Evolutionary conservation across 139 green algal species (phyloP).

Genomic region (Tetraselmis chui): DNA sequence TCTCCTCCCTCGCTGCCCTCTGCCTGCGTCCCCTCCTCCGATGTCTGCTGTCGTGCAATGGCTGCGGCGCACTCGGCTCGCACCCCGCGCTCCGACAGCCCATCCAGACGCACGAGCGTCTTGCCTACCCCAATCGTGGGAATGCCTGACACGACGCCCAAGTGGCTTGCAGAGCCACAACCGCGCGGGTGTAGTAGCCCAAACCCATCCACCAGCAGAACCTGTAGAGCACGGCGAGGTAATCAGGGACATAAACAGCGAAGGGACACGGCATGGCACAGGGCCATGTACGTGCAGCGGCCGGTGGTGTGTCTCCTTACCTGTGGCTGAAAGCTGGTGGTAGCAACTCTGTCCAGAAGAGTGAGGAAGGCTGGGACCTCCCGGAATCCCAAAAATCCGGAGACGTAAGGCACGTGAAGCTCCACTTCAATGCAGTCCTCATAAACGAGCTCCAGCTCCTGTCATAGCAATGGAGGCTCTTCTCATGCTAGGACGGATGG

Average conservation of each 20-base stretch:
- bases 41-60: neutral
- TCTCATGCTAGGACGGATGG: too few relatives aligned
- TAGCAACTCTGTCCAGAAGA: slow-evolving; percentile 7
- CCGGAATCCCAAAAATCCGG: slow-evolving; percentile 34
- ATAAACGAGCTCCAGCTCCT: slow-evolving; percentile 41
- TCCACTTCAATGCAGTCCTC: slow-evolving; percentile 33
- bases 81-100: slow-evolving; percentile 15
- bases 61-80: slow-evolving; percentile 3
- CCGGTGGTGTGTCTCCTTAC: neutral
- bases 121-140: slow-evolving; percentile 54
- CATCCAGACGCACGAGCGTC: slow-evolving; percentile 29
- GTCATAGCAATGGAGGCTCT: too few relatives aligned
- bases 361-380: slow-evolving; percentile 16
- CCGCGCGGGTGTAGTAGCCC: slow-evolving; percentile 48
- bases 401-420: slow-evolving; percentile 36
- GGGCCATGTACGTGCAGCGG: too few relatives aligned
- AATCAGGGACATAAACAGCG: too few relatives aligned
- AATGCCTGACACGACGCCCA: slow-evolving; percentile 45
- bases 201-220: slow-evolving; percentile 61
- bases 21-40: neutral
- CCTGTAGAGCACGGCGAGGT: too few relatives aligned
- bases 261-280: too few relatives aligned
- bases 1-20: neutral
- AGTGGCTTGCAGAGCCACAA: slow-evolving; percentile 51
- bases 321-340: slow-evolving; percentile 11